A percentile compares a stretch with the other conserved stretches of the same genome.
Evolutionary conservation across 176 grass and related monocot genomes (phyloP).

Genomic region (Elymus sibiricus): DNA sequence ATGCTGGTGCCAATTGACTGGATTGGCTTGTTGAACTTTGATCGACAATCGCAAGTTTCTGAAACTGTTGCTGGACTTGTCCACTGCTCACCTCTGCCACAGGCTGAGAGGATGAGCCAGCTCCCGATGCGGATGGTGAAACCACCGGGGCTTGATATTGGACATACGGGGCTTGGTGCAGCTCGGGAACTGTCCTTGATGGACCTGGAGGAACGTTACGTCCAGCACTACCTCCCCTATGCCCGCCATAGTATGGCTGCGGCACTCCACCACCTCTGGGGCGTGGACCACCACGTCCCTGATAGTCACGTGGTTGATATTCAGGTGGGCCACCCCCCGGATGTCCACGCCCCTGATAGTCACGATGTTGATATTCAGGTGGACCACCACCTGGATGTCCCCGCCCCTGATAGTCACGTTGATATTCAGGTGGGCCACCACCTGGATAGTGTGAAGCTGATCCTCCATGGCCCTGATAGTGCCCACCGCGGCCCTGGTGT

Average conservation of each 20-base stretch:
- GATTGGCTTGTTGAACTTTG: conserved; percentile 50
- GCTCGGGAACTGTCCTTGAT: conserved; percentile 88
- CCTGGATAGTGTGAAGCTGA: conserved; percentile 20
- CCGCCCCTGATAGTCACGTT: conserved; percentile 20
- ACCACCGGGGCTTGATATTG: conserved; percentile 49
- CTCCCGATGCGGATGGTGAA: conserved; percentile 50
- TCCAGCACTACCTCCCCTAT: conserved; percentile 58
- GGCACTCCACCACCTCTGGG: conserved; percentile 53
- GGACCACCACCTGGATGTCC: conserved; percentile 38
- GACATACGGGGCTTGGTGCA: conserved; percentile 92
- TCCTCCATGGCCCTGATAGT: conserved; percentile 49
- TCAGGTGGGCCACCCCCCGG: conserved; percentile 44
- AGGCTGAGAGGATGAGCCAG: conserved; percentile 67
- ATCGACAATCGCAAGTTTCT: conserved; percentile 51
- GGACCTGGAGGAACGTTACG: conserved; percentile 55
- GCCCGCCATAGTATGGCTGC: conserved; percentile 63
- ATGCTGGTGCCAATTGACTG: conserved; percentile 57
- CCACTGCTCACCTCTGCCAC: conserved; percentile 49
- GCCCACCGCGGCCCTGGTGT: conserved; percentile 52
- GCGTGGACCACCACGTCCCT: conserved; percentile 47
- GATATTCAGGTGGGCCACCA: conserved; percentile 40
- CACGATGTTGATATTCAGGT: conserved; percentile 12
- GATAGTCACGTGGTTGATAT: conserved; percentile 65
- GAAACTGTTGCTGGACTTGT: conserved; percentile 71
- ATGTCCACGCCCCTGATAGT: conserved; percentile 37